phyloP scores from a whole-genome alignment of 2,329 filamentous ascomycete genomes.

The Ceratocystiopsis brevicomis region DNA sequence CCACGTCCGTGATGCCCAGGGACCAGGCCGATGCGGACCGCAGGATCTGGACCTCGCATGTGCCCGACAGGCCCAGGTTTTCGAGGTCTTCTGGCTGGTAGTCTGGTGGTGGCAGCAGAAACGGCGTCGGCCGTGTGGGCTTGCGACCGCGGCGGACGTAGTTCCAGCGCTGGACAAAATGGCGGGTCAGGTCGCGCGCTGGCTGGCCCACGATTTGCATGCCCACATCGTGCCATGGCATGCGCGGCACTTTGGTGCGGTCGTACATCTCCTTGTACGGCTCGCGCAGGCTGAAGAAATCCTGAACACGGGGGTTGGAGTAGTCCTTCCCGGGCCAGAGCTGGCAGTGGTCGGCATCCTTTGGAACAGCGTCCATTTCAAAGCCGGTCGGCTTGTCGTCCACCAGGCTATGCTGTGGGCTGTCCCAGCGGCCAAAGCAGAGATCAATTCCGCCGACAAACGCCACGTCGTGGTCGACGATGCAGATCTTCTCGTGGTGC shows the following conservation, averaged over 20 bases:
- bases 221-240: conserved; percentile 96
- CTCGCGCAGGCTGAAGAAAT: conserved; percentile 83
- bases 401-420: conserved; percentile 72
- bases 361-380: conserved; percentile 56
- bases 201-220: conserved; percentile 98
- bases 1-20: conserved; percentile 67
- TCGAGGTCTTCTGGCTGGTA: conserved; percentile 75
- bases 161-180: conserved; percentile 97
- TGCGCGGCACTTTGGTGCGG: conserved; percentile 66
- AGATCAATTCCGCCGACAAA: conserved; percentile 93
- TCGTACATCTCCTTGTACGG: conserved; percentile 99
- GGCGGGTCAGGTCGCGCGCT: conserved; percentile 77
- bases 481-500: conserved; percentile 94
- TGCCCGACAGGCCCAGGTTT: conserved; percentile 71
- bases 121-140: conserved; percentile 81
- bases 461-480: conserved; percentile 88
- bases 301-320: conserved; percentile 85
- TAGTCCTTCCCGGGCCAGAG: conserved; percentile 97
- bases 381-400: conserved; percentile 95
- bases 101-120: conserved; percentile 82
- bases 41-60: conserved; percentile 89
- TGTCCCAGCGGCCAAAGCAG: conserved; percentile 95
- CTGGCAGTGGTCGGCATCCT: conserved; percentile 86
- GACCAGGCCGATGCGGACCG: conserved; percentile 87
- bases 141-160: conserved; percentile 86